Conservation (phyloP, 2,329 filamentous ascomycete species). For the Hypomyces perniciosus region DNA sequence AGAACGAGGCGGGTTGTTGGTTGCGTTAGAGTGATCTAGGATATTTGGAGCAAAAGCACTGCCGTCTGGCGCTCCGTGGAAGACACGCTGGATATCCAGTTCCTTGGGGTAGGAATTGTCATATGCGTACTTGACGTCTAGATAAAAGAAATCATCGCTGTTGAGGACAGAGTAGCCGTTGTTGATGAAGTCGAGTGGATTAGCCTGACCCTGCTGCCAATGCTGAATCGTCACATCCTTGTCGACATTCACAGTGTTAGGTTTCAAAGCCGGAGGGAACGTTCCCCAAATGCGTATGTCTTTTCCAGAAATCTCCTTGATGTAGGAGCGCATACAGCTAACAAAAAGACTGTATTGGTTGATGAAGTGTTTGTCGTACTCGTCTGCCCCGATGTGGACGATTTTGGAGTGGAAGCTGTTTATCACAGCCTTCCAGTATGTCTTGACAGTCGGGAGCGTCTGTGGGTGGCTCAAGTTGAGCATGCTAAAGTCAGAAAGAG, state of each 20-base stretch:
- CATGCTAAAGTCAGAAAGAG: constrained; percentile 39
- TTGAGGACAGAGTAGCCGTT: constrained; percentile 19
- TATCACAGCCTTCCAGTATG: constrained; percentile 46
- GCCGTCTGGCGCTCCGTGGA: constrained; percentile 14
- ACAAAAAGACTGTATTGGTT: constrained; percentile 45
- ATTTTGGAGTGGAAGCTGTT: constrained; percentile 51
- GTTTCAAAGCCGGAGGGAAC: constrained; percentile 10
- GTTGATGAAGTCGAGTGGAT: constrained; percentile 15
- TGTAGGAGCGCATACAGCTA: constrained; percentile 38
- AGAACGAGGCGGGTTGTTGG: constrained; percentile 16
- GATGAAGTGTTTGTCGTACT: constrained; percentile 40
- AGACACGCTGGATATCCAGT: constrained; percentile 17
- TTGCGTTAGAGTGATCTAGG: constrained; percentile 16
- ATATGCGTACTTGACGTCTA: constrained; percentile 17
- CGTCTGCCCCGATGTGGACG: constrained; percentile 50
- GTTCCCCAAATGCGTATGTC: constrained; percentile 49
- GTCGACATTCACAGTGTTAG: constrained; percentile 13
- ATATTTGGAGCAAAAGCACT: constrained; percentile 17
- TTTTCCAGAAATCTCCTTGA: constrained; percentile 40
- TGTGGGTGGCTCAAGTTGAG: constrained; percentile 40
- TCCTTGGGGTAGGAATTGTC: constrained; percentile 19
- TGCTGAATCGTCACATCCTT: constrained; percentile 17
- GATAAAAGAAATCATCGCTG: constrained; percentile 18
- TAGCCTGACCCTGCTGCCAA: constrained; percentile 19
- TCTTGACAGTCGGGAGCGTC: constrained; percentile 44